These are phyloP conservation scores for Apiospora marii DNA, from an alignment of 2,329 filamentous ascomycete species.

Conservation along the genomic window DNA sequence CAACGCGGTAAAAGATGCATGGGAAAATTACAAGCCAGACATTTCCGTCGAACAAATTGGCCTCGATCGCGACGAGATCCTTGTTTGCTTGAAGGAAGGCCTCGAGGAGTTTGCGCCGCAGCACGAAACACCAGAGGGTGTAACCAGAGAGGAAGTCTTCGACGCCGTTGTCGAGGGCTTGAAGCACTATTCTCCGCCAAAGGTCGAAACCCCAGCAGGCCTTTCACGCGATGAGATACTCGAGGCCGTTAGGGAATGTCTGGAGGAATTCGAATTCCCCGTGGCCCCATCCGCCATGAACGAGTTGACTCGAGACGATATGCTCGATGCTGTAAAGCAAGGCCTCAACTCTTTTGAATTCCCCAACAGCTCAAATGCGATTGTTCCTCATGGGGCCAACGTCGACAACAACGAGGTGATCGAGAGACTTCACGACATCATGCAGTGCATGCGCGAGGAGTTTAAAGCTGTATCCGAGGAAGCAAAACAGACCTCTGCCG, in stretches of 20 bases:
- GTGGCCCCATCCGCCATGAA: constrained; percentile 63
- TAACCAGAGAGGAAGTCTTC: constrained; percentile 85
- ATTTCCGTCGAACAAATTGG: constrained; percentile 91
- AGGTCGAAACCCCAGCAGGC: constrained; percentile 70
- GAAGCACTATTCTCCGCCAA: constrained; percentile 79
- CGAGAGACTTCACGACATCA: constrained; percentile 69
- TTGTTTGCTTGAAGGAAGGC: constrained; percentile 86
- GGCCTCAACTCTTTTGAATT: constrained; percentile 57
- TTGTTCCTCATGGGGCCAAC: constrained; percentile 48
- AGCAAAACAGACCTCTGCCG: constrained; percentile 79
- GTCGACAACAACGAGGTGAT: constrained; percentile 58
- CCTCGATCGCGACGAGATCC: constrained; percentile 87
- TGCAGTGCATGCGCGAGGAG: constrained; percentile 65
- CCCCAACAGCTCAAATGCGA: constrained; percentile 44
- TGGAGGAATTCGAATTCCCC: constrained; percentile 85
- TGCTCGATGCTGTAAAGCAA: constrained; percentile 70
- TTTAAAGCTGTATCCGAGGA: constrained; percentile 68
- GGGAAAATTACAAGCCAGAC: constrained; percentile 94
- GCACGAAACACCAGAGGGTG: constrained; percentile 61
- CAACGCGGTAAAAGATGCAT: constrained; percentile 85
- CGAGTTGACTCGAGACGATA: constrained; percentile 67
- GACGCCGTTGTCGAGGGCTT: constrained; percentile 86
- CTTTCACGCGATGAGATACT: constrained; percentile 86
- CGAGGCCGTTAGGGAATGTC: constrained; percentile 81
- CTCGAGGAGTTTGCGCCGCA: constrained; percentile 75